Conservation (phyloP, 1,284 basidiomycete genomes). For the Cerrena zonata region DNA sequence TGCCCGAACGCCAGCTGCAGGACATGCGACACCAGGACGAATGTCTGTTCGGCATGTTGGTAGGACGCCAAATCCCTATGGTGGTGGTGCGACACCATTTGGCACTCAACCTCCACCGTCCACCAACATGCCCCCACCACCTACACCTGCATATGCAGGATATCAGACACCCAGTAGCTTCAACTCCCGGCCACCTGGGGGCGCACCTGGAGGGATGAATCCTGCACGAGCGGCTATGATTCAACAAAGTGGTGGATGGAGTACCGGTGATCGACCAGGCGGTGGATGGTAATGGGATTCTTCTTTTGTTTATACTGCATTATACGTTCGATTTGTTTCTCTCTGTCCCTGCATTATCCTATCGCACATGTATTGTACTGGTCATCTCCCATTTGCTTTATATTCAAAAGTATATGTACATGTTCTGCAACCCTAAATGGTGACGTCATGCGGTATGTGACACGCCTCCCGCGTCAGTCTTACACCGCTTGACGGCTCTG, state of each 20-base stretch:
- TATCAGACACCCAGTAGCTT: conserved; percentile 50
- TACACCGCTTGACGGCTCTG: no score
- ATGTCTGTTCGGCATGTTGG: conserved; percentile 64
- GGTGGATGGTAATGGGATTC: not conserved
- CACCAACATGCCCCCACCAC: conserved; percentile 18
- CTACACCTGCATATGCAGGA: conserved; percentile 40
- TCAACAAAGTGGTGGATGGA: conserved; percentile 38
- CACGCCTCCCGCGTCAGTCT: no score
- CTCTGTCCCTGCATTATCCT: not conserved
- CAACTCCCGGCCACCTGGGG: conserved; percentile 21
- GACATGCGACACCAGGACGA: conserved; percentile 70
- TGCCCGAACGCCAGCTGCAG: conserved; percentile 53
- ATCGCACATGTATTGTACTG: not conserved
- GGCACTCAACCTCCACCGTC: conserved; percentile 12
- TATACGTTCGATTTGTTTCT: not conserved
- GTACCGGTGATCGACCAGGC: conserved; percentile 5
- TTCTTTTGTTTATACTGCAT: not conserved
- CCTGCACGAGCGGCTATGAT: conserved; percentile 59
- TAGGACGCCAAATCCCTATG: conserved; percentile 74
- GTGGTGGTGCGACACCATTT: conserved; percentile 19
- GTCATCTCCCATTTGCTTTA: not conserved
- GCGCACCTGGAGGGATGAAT: conserved; percentile 52
- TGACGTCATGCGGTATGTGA: not conserved
- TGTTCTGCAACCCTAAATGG: no score
- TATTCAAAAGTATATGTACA: not conserved